A percentile compares a stretch with the other conserved stretches of the same genome.
These are phyloP conservation scores for Acer campestre DNA, from an alignment of 345 rosid genomes.

Conservation along the genomic window DNA sequence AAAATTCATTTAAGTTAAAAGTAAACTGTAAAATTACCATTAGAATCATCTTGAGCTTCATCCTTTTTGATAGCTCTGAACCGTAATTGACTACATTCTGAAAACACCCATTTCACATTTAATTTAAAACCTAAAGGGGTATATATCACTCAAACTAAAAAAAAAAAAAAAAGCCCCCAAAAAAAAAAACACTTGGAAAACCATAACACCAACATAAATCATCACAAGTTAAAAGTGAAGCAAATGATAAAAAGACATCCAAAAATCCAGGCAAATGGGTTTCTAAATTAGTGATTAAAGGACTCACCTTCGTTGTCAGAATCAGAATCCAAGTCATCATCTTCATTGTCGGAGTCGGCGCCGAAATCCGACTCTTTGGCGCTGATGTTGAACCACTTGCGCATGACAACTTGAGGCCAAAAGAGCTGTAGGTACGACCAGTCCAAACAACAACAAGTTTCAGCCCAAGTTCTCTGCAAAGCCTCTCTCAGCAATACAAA, in stretches of 20 bases:
- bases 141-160: neutral
- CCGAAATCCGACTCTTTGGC: constrained; percentile 70
- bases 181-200: no score
- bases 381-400: constrained; percentile 80
- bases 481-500: constrained; percentile 25
- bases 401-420: constrained; percentile 78
- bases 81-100: constrained; percentile 33
- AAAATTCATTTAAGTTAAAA: neutral
- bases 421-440: constrained; percentile 80
- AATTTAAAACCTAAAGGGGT: neutral
- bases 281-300: neutral
- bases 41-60: constrained; percentile 38
- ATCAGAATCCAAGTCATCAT: constrained; percentile 32
- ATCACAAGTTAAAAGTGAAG: neutral
- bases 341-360: constrained; percentile 70
- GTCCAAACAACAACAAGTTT: constrained; percentile 79
- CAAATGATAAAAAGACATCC: neutral
- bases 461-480: constrained; percentile 75
- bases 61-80: constrained; percentile 29
- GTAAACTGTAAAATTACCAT: constrained; percentile 31
- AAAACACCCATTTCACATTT: constrained; percentile 15
- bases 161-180: neutral
- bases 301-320: constrained; percentile 55
- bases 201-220: neutral
- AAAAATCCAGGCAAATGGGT: neutral